phyloP scores from a whole-genome alignment of 345 rosid species.

The Aquilaria malaccensis region DNA sequence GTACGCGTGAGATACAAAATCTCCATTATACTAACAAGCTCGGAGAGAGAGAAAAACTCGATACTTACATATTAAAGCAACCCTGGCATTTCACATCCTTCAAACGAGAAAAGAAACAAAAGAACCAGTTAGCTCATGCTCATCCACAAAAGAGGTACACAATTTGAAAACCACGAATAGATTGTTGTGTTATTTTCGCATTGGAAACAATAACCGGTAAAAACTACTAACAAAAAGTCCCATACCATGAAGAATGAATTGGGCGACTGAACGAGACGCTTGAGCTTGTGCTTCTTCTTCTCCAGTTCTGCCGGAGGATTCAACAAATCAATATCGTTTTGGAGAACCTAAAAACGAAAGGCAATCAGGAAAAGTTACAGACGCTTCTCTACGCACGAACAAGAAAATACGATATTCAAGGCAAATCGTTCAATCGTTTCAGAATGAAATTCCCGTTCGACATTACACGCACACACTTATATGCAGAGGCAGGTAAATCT shows the following conservation, averaged over 20 bases:
- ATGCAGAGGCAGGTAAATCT: no score
- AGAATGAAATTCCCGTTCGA: no score
- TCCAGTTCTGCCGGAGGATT: conserved; percentile 74
- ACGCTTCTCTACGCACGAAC: no score
- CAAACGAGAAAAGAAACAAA: background rate
- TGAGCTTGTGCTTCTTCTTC: conserved; percentile 83
- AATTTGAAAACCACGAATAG: background rate
- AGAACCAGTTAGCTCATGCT: background rate
- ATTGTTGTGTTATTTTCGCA: background rate
- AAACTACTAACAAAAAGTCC: background rate
- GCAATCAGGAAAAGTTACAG: no score
- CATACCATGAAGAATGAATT: conserved; percentile 69
- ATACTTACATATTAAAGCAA: conserved; percentile 63
- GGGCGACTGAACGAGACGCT: conserved; percentile 70
- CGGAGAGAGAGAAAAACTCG: background rate
- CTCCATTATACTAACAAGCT: background rate
- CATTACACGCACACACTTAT: no score
- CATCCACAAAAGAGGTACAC: no score
- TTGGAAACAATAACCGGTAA: background rate
- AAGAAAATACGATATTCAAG: no score
- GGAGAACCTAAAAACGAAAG: conserved; percentile 35
- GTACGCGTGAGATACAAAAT: background rate
- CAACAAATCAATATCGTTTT: conserved; percentile 63
- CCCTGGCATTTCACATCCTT: conserved; percentile 83
- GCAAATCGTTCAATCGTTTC: no score